phyloP scores from a whole-genome alignment of 1,284 basidiomycete genomes.

The Puccinia novopanici region DNA sequence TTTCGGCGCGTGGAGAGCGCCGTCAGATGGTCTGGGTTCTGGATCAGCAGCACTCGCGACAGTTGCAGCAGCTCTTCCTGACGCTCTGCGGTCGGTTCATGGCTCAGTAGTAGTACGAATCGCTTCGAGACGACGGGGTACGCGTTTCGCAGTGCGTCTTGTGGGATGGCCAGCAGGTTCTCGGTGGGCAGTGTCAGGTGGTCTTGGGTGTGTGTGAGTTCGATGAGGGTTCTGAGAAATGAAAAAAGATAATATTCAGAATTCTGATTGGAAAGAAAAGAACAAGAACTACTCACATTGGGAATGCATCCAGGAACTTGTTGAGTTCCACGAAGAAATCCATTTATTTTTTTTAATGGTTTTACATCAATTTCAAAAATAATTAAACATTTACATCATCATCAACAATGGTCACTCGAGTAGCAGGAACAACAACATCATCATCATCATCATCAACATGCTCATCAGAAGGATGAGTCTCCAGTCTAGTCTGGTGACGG shows the following conservation, averaged over 20 bases:
- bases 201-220: conserved; percentile 14
- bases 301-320: neutral
- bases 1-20: conserved; percentile 25
- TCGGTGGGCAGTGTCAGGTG: neutral
- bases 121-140: neutral
- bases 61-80: neutral
- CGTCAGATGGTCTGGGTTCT: conserved; percentile 42
- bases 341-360: no score
- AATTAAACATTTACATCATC: neutral
- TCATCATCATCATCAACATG: no score
- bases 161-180: conserved; percentile 28
- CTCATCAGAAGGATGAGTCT: conserved; percentile 36
- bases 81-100: neutral
- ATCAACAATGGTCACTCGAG: no score
- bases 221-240: neutral
- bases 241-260: neutral
- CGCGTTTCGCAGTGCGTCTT: conserved; percentile 3
- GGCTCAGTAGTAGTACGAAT: neutral
- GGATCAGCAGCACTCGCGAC: conserved; percentile 30
- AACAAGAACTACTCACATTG: neutral
- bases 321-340: neutral
- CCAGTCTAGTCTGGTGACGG: conserved; percentile 56
- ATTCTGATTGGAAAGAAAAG: neutral
- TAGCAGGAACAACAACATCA: no score
- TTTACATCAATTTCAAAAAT: no score